Evolutionary conservation across 257 asterid species (phyloP), one percentile per base, ranked within the genome.

Genomic region (Nicotiana undulata): DNA sequence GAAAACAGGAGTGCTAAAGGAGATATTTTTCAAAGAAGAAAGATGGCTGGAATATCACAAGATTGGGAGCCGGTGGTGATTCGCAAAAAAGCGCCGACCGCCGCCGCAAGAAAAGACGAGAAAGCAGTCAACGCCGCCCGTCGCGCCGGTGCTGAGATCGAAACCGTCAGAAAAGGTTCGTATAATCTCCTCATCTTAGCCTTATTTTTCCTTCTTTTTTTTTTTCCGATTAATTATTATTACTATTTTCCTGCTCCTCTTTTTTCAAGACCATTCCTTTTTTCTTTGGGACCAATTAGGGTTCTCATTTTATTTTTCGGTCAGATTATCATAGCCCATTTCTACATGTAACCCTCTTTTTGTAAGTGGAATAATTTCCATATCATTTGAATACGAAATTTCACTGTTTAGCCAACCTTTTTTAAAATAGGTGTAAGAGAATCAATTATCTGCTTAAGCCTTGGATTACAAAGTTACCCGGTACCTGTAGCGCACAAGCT

Each of bases 41-140:
- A 51, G 64, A 34, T 82, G 84, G 88, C 84, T 72, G 87, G 88
- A 82, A 89, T 92, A 18, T 12, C 88, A 68, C 98, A 94, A 85
- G 98, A 94, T 56, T 92, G 98, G 98, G 98, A 94, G 82, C 97
- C 98, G 24, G 92, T 91, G 68, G 97, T 91, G 79, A 81, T 94
- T 75, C 93, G 98, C 81, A 94, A 94, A 90, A 94, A 90, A 85
- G 93, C 95, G n/a, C 95, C 97, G 3, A 92, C 97, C 15, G 79
- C 98, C 85, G 98, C 98, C 65, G 98, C 96, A 20, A 89, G 97
- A 18, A 94, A 91, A 83, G 98, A 94, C 67, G 97, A 94, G 87
- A 94, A 94, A 82, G 95, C 96, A 28, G 97, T 94, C 88, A 94
- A 94, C 94, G 97, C 97, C 75, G 98, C 98, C 80, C 98, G 98